Conservation (phyloP, 805 yeast genomes). For the Sungouiozyma intestinalis region DNA sequence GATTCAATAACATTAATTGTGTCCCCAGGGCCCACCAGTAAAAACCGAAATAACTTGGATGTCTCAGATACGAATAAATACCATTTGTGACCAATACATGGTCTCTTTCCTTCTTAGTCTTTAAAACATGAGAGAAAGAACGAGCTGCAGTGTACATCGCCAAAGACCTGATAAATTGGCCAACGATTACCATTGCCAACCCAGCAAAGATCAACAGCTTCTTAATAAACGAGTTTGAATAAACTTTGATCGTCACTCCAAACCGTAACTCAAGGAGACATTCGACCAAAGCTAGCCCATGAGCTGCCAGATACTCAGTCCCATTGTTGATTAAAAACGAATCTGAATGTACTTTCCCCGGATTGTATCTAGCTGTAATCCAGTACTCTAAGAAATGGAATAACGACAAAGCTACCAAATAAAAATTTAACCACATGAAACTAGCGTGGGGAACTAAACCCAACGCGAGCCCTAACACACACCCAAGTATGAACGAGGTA, state of each 20-base stretch:
- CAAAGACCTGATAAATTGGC: conserved; percentile 58
- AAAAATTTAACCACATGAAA: conserved; percentile 34
- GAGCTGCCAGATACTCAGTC: conserved; percentile 45
- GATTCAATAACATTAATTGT: conserved; percentile 61
- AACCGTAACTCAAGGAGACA: conserved; percentile 33
- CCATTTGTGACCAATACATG: conserved; percentile 71
- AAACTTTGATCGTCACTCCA: conserved; percentile 31
- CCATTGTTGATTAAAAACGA: conserved; percentile 65
- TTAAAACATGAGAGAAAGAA: conserved; percentile 77
- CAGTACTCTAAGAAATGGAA: conserved; percentile 82
- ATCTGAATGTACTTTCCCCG: conserved; percentile 52
- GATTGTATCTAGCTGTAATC: conserved; percentile 67
- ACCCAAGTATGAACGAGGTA: conserved; percentile 38
- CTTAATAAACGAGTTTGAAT: conserved; percentile 1
- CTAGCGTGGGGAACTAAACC: conserved; percentile 21
- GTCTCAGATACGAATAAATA: conserved; percentile 56
- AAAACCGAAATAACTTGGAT: conserved; percentile 88
- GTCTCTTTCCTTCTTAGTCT: conserved; percentile 36
- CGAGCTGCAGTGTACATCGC: conserved; percentile 86
- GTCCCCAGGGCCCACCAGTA: conserved; percentile 90
- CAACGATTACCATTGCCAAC: conserved; percentile 33
- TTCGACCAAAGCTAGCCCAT: conserved; percentile 44
- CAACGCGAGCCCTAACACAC: conserved; percentile 31
- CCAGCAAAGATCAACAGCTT: conserved; percentile 34
- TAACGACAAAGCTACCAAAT: conserved; percentile 40